Percentiles rank a stretch among this genome's conserved stretches.
These are phyloP conservation scores for Artemisia tridentata DNA, from an alignment of 129 eudicot species.

Conservation along the genomic window DNA sequence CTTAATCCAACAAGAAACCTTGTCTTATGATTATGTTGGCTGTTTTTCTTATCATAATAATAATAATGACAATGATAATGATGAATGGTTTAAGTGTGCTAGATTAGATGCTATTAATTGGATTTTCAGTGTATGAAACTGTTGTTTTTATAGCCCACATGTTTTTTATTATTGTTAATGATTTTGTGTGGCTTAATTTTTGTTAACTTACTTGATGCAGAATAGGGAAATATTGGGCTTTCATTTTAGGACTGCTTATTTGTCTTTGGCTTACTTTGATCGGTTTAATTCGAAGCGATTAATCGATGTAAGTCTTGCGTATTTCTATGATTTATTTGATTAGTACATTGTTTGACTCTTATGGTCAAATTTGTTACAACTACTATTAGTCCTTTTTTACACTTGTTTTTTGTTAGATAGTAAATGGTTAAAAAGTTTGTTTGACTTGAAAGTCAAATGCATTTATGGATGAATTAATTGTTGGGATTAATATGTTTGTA, in stretches of 20 bases:
- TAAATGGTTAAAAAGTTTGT: constrained; percentile 1
- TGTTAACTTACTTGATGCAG: constrained; percentile 36
- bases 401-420: background rate
- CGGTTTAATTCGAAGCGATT: constrained; percentile 49
- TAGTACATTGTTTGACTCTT: background rate
- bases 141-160: background rate
- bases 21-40: constrained; percentile 8
- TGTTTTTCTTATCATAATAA: constrained; percentile 19
- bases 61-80: background rate
- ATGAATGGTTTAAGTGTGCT: constrained; percentile 44
- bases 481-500: constrained; percentile 27
- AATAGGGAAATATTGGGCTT: constrained; percentile 56
- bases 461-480: background rate
- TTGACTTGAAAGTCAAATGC: background rate
- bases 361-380: constrained; percentile 5
- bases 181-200: constrained; percentile 2
- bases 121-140: constrained; percentile 57
- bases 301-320: constrained; percentile 52
- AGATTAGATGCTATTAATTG: constrained; percentile 62
- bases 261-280: constrained; percentile 75
- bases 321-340: background rate
- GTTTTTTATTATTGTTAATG: background rate
- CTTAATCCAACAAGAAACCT: constrained; percentile 33
- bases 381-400: background rate
- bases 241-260: constrained; percentile 66